phyloP scores from a whole-genome alignment of 148 eudicot species.

The Rhododendron ferrugineum region DNA sequence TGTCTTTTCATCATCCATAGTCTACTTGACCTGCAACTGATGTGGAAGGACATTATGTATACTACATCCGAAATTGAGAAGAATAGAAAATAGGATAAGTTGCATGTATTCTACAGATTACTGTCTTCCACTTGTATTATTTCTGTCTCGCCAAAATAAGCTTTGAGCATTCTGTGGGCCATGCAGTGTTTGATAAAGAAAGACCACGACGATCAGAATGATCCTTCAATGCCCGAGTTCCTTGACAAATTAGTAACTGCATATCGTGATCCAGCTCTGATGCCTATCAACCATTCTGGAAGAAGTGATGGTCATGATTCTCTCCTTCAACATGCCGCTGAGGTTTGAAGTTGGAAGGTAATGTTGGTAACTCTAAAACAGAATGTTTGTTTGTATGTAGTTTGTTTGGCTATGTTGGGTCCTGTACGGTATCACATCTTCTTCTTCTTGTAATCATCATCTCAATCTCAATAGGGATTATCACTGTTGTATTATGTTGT shows the following conservation, averaged over 20 bases:
- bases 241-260: conserved; percentile 51
- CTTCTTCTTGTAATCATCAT: neutral
- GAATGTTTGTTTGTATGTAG: neutral
- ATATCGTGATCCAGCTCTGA: conserved; percentile 78
- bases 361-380: neutral
- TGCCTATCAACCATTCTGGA: conserved; percentile 29
- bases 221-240: conserved; percentile 58
- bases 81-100: neutral
- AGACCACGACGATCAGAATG: conserved; percentile 53
- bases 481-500: neutral
- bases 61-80: neutral
- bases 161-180: conserved; percentile 5
- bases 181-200: conserved; percentile 76
- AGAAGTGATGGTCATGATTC: conserved; percentile 28
- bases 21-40: neutral
- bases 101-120: neutral
- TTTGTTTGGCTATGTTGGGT: neutral
- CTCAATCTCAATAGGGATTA: neutral
- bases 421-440: neutral
- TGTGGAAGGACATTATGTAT: neutral
- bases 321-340: conserved; percentile 48
- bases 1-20: neutral
- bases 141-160: neutral
- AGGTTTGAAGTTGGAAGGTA: conserved; percentile 18
- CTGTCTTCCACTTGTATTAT: neutral